Conservation (phyloP, 257 asterid genomes). For the Salvia hispanica region DNA sequence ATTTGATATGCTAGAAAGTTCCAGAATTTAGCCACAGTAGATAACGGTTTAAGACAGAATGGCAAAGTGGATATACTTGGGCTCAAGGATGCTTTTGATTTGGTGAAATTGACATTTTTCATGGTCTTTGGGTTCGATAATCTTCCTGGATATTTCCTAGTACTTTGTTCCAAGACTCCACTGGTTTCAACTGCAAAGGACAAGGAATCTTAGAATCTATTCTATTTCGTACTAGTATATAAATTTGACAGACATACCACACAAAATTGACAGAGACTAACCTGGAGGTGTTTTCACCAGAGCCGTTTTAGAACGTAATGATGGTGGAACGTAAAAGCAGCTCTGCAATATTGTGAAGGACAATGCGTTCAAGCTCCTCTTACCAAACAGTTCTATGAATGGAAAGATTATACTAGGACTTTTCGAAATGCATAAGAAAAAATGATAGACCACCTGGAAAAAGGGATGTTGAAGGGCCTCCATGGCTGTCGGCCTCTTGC, state of each 20-base stretch:
- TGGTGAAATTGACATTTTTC: constrained; percentile 47
- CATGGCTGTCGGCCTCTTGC: constrained; percentile 70
- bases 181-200: constrained; percentile 45
- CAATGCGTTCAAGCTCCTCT: constrained; percentile 3
- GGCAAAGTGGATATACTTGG: constrained; percentile 45
- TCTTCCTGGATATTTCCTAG: constrained; percentile 47
- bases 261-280: constrained; percentile 33
- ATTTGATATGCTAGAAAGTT: neutral
- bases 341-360: constrained; percentile 48
- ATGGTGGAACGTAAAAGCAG: constrained; percentile 61
- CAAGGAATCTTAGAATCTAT: constrained; percentile 13
- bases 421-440: constrained; percentile 2
- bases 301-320: constrained; percentile 55
- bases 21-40: constrained; percentile 7
- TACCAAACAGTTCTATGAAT: neutral
- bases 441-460: constrained; percentile 49
- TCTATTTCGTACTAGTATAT: neutral
- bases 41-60: constrained; percentile 1
- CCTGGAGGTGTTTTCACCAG: constrained; percentile 67
- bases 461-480: constrained; percentile 74
- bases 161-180: constrained; percentile 44
- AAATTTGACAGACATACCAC: constrained; percentile 4
- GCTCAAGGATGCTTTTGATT: constrained; percentile 46
- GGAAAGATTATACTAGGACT: neutral
- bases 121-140: constrained; percentile 50